A percentile compares a stretch with the other conserved stretches of the same genome.
Evolutionary conservation across 176 grass and related monocot genomes (phyloP).

Genomic region (Raddia distichophylla): DNA sequence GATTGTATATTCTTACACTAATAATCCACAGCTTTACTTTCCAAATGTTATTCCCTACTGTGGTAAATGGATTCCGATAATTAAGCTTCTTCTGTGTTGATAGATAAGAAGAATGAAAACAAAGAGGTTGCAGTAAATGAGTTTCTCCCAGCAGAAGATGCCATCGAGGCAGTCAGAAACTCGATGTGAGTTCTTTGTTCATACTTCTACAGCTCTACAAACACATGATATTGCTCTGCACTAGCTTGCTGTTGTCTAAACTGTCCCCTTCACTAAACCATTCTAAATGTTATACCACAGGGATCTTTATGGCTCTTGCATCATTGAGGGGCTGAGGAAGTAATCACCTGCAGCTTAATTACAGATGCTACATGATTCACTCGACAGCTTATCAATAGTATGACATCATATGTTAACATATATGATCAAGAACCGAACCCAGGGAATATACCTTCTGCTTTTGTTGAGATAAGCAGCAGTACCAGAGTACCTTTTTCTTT

Average conservation of each 20-base stretch:
- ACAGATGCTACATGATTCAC: slow-evolving; percentile 16
- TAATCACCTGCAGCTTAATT: slow-evolving; percentile 40
- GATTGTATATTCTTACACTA: slow-evolving; percentile 64
- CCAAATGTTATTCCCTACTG: slow-evolving; percentile 31
- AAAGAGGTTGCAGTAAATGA: slow-evolving; percentile 97
- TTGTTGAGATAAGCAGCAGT: slow-evolving; percentile 21
- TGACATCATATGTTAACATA: slow-evolving; percentile 30
- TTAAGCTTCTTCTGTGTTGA: slow-evolving; percentile 6
- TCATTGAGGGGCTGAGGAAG: slow-evolving; percentile 86
- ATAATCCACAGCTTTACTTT: slow-evolving; percentile 9
- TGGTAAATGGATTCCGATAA: background rate
- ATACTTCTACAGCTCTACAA: background rate
- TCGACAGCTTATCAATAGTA: slow-evolving; percentile 4
- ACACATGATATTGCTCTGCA: background rate
- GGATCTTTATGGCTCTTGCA: slow-evolving; percentile 86
- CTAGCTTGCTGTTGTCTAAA: background rate
- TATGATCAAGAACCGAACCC: slow-evolving; percentile 18
- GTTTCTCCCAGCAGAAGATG: slow-evolving; percentile 90
- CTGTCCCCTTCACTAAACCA: background rate
- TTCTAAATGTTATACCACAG: slow-evolving; percentile 43
- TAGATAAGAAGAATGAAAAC: slow-evolving; percentile 99
- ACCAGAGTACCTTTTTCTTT: slow-evolving; percentile 35
- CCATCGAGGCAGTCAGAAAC: slow-evolving; percentile 72
- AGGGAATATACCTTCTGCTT: slow-evolving; percentile 34
- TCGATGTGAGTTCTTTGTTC: slow-evolving; percentile 75